Percentiles rank a stretch among this genome's conserved stretches.
These are phyloP conservation scores for Otatea glauca DNA, from an alignment of 176 grass and related monocot genomes.

Conservation along the genomic window DNA sequence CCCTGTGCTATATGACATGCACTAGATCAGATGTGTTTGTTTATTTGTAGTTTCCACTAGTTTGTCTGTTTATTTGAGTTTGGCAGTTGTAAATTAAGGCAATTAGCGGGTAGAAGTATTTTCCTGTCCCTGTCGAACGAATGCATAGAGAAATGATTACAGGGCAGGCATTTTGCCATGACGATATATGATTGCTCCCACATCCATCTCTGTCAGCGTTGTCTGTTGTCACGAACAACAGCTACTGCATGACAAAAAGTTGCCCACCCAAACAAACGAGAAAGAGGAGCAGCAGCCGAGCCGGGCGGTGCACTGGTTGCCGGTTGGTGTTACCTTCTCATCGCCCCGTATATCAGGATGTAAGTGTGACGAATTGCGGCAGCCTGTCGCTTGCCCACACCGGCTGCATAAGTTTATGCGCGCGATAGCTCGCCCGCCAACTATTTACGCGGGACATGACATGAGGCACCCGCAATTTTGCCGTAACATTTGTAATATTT, in stretches of 20 bases:
- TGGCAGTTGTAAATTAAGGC: not conserved
- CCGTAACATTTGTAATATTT: too few relatives aligned
- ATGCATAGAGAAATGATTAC: conserved; percentile 47
- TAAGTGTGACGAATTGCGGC: too few relatives aligned
- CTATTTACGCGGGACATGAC: too few relatives aligned
- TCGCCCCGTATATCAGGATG: conserved; percentile 12
- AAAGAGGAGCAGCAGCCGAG: not conserved
- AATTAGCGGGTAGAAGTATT: not conserved
- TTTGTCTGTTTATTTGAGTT: conserved; percentile 8
- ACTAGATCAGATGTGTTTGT: not conserved
- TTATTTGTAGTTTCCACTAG: not conserved
- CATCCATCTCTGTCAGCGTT: conserved; percentile 38
- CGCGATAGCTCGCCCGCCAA: too few relatives aligned
- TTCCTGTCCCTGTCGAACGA: not conserved
- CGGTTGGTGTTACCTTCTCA: conserved; percentile 43
- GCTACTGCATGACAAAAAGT: conserved; percentile 35
- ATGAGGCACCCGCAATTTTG: too few relatives aligned
- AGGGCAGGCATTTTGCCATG: conserved; percentile 16
- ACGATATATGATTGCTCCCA: conserved; percentile 42
- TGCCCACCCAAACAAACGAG: not conserved
- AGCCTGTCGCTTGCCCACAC: too few relatives aligned
- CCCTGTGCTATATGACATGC: not conserved
- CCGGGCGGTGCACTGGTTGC: not conserved
- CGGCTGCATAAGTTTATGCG: too few relatives aligned
- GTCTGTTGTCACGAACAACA: conserved; percentile 20